Percentiles rank a stretch among this genome's conserved stretches.
Conservation (phyloP, 225 moss, liverwort and hornwort genomes). For the Physcomitrium patens region DNA sequence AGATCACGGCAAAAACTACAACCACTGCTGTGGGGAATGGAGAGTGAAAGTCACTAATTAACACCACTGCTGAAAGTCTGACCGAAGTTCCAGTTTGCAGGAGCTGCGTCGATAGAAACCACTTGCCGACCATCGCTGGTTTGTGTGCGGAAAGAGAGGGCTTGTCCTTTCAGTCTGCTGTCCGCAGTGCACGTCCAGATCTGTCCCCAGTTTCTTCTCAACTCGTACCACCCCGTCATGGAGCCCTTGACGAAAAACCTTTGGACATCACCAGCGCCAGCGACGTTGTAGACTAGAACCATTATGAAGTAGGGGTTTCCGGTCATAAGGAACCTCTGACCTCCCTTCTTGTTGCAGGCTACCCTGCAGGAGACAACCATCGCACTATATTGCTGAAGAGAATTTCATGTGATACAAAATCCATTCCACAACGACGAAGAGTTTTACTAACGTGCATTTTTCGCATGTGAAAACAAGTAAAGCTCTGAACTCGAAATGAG, state of each 20-base stretch:
- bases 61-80: constrained; percentile 56
- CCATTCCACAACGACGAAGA: too few relatives aligned
- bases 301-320: constrained; percentile 67
- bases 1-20: too few relatives aligned
- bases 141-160: constrained; percentile 47
- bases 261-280: constrained; percentile 59
- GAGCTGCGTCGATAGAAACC: constrained; percentile 42
- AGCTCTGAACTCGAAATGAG: too few relatives aligned
- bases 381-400: too few relatives aligned
- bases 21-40: too few relatives aligned
- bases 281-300: constrained; percentile 60
- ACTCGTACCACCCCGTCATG: constrained; percentile 33
- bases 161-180: constrained; percentile 30
- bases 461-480: too few relatives aligned
- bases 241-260: constrained; percentile 45
- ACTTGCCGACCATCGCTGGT: constrained; percentile 48
- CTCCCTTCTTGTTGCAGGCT: constrained; percentile 57
- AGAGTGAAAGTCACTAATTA: constrained; percentile 1
- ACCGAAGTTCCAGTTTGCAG: constrained; percentile 55
- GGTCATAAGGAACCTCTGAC: constrained; percentile 57
- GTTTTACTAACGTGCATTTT: too few relatives aligned
- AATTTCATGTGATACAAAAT: too few relatives aligned
- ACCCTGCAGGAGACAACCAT: constrained; percentile 40
- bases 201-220: constrained; percentile 66
- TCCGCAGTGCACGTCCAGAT: constrained; percentile 51